phyloP scores from a whole-genome alignment of 805 yeast genomes.

The Schizosaccharomyces octosporus region DNA sequence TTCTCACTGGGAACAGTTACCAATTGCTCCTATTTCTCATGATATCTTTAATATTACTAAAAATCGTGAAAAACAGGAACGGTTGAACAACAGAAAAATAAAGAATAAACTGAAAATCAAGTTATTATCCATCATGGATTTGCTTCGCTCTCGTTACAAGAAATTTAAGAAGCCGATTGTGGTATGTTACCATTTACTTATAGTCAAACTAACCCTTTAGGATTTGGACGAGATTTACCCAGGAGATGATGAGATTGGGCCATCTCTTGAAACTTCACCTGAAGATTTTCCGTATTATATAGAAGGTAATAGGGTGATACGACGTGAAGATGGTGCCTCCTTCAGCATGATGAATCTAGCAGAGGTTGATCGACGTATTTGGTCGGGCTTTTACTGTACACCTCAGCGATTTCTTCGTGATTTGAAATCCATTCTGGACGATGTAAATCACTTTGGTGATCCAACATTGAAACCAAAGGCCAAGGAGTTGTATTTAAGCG shows the following conservation, averaged over 20 bases:
- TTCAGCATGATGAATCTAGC: constrained; percentile 72
- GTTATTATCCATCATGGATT: constrained; percentile 68
- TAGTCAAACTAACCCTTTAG: not conserved
- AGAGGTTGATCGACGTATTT: constrained; percentile 73
- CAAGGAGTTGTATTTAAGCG: constrained; percentile 86
- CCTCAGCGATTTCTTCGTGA: constrained; percentile 77
- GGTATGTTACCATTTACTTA: constrained; percentile 13
- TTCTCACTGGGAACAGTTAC: too few relatives aligned
- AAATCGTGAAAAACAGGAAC: constrained; percentile 23
- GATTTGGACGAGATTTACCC: constrained; percentile 1
- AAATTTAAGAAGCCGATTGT: constrained; percentile 75
- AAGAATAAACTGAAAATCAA: constrained; percentile 70
- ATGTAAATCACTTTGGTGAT: constrained; percentile 20
- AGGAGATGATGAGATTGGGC: not conserved
- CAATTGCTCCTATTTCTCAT: too few relatives aligned
- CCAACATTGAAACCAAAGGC: constrained; percentile 26
- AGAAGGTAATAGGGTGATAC: constrained; percentile 60
- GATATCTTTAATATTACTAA: constrained; percentile 9
- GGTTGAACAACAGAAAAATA: constrained; percentile 40
- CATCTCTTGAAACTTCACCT: not conserved
- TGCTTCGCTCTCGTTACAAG: constrained; percentile 65
- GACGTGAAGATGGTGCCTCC: constrained; percentile 43
- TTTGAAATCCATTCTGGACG: constrained; percentile 58
- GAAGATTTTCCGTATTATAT: not conserved
- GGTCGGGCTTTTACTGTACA: constrained; percentile 90